phyloP scores from a whole-genome alignment of 495 filamentous ascomycete genomes.

The Trypethelium eluteriae region DNA sequence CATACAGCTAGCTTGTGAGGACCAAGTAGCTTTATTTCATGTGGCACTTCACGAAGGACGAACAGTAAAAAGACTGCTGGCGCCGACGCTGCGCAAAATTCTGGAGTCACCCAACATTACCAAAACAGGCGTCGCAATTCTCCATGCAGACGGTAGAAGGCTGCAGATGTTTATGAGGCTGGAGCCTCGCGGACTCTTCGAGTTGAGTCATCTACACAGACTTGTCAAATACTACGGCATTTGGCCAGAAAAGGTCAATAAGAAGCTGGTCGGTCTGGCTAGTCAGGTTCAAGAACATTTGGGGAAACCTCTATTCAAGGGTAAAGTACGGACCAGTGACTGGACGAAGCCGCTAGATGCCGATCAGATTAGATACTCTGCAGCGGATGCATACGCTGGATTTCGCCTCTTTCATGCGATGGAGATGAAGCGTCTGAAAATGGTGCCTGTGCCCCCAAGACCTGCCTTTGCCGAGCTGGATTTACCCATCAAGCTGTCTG shows the following conservation, averaged over 20 bases:
- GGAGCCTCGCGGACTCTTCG: slow-evolving; percentile 27
- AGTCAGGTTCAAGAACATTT: slow-evolving; percentile 31
- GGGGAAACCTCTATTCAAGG: slow-evolving; percentile 33
- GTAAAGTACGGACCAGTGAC: slow-evolving; percentile 32
- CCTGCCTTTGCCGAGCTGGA: slow-evolving; percentile 22
- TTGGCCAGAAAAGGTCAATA: slow-evolving; percentile 23
- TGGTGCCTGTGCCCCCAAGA: slow-evolving; percentile 32
- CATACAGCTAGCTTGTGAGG: slow-evolving; percentile 36
- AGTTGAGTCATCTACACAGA: slow-evolving; percentile 36
- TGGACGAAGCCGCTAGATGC: slow-evolving; percentile 29
- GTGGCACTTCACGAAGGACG: slow-evolving; percentile 28
- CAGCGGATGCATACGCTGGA: slow-evolving; percentile 36
- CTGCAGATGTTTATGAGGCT: slow-evolving; percentile 29
- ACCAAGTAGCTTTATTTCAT: slow-evolving; percentile 35
- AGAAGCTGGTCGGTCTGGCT: slow-evolving; percentile 26
- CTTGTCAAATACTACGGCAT: slow-evolving; percentile 28
- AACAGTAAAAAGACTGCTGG: slow-evolving; percentile 28
- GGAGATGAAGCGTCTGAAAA: slow-evolving; percentile 30
- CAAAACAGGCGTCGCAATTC: slow-evolving; percentile 78
- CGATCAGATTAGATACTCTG: slow-evolving; percentile 32
- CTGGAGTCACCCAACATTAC: slow-evolving; percentile 77
- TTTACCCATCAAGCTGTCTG: slow-evolving; percentile 18
- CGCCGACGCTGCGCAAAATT: slow-evolving; percentile 38
- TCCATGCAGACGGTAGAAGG: slow-evolving; percentile 61
- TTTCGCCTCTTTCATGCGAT: slow-evolving; percentile 33